These are phyloP conservation scores for Aspergillus texensis DNA, from an alignment of 2,329 filamentous ascomycete species.

Conservation along the genomic window DNA sequence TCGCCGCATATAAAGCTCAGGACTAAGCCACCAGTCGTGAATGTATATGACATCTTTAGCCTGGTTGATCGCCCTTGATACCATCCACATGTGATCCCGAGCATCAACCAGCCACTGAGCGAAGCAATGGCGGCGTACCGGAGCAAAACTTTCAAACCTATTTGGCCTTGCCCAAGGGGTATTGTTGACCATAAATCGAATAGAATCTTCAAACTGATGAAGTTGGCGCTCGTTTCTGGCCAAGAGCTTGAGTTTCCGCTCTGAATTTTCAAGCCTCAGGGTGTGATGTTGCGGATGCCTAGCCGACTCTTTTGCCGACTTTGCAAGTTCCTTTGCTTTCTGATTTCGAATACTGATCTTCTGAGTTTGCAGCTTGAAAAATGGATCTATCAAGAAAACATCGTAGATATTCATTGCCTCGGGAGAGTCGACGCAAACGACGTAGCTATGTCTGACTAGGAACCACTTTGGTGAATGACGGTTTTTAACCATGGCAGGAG, in stretches of 20 bases:
- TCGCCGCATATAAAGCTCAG: slow-evolving; percentile 90
- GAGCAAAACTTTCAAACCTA: slow-evolving; percentile 91
- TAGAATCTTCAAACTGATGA: slow-evolving; percentile 90
- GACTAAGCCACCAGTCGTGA: slow-evolving; percentile 98
- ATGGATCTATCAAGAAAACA: slow-evolving; percentile 92
- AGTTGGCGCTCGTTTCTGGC: slow-evolving; percentile 88
- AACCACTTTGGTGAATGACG: slow-evolving; percentile 96
- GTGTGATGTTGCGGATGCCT: slow-evolving; percentile 75
- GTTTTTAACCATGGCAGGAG: slow-evolving; percentile 74
- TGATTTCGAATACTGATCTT: slow-evolving; percentile 54
- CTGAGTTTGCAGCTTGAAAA: slow-evolving; percentile 81
- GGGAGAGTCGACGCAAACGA: slow-evolving; percentile 96
- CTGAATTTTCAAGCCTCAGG: slow-evolving; percentile 84
- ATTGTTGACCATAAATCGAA: slow-evolving; percentile 78
- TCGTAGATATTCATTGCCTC: slow-evolving; percentile 99
- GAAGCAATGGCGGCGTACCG: slow-evolving; percentile 81
- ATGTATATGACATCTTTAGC: slow-evolving; percentile 98
- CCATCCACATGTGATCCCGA: slow-evolving; percentile 99
- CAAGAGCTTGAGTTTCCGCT: slow-evolving; percentile 87
- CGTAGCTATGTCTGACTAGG: slow-evolving; percentile 93
- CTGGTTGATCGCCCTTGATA: slow-evolving; percentile 94
- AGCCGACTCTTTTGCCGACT: slow-evolving; percentile 64
- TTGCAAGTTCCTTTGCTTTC: slow-evolving; percentile 63
- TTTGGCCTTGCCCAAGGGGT: slow-evolving; percentile 83
- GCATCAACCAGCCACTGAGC: slow-evolving; percentile 97